These are phyloP conservation scores for Actinomucor elegans DNA, from an alignment of 371 early-diverging fungal genomes.

Conservation along the genomic window DNA sequence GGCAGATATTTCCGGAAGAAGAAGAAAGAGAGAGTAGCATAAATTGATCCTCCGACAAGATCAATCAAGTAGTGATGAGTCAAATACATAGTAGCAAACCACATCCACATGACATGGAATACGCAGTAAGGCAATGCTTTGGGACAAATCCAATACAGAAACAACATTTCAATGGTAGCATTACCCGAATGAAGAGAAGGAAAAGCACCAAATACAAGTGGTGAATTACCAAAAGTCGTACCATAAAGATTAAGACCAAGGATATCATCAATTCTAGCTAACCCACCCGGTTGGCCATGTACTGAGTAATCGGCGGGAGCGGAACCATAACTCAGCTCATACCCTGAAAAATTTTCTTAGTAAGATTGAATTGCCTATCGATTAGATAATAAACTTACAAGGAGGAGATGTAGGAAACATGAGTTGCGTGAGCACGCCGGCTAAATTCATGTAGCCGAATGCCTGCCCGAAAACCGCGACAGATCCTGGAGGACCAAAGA, in stretches of 20 bases:
- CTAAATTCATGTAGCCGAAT: slow-evolving; percentile 73
- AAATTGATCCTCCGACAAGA: slow-evolving; percentile 67
- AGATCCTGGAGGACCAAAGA: slow-evolving; percentile 55
- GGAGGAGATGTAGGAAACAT: slow-evolving; percentile 73
- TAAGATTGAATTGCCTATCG: not conserved
- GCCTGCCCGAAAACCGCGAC: slow-evolving; percentile 55
- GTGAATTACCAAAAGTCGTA: slow-evolving; percentile 66
- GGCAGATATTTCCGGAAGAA: slow-evolving; percentile 39
- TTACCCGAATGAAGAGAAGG: slow-evolving; percentile 76
- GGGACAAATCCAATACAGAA: slow-evolving; percentile 53
- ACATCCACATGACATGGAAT: slow-evolving; percentile 69
- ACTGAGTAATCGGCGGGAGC: slow-evolving; percentile 68
- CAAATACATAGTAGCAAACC: slow-evolving; percentile 82
- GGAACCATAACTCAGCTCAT: slow-evolving; percentile 57
- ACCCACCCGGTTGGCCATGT: slow-evolving; percentile 72
- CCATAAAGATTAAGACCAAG: slow-evolving; percentile 67
- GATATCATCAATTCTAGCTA: slow-evolving; percentile 71
- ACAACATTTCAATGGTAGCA: slow-evolving; percentile 66
- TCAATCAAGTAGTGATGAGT: slow-evolving; percentile 77
- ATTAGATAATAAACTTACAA: slow-evolving; percentile 49
- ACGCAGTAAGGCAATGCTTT: slow-evolving; percentile 46
- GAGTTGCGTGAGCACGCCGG: slow-evolving; percentile 71
- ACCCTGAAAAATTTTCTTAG: slow-evolving; percentile 43
- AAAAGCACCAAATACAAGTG: slow-evolving; percentile 77
- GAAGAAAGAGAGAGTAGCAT: slow-evolving; percentile 59